phyloP scores from a whole-genome alignment of 2,329 filamentous ascomycete genomes.

The Rhinocladiella similis region DNA sequence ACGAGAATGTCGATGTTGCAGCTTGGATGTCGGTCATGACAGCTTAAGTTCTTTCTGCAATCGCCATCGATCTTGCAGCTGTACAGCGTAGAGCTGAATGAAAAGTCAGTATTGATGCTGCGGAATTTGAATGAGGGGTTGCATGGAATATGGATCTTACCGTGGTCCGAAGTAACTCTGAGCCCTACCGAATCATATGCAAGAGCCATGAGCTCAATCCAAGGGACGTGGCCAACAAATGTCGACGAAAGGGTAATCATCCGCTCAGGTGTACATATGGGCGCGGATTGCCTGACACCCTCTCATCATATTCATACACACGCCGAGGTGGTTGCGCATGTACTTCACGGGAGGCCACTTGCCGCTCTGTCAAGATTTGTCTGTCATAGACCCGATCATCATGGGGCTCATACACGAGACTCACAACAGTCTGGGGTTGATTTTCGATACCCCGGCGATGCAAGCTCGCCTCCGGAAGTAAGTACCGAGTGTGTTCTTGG shows the following conservation, averaged over 20 bases:
- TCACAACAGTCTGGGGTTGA: neutral
- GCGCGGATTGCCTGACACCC: neutral
- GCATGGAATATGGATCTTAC: no score
- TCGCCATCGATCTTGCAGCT: no score
- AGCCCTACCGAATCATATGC: no score
- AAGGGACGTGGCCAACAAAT: no score
- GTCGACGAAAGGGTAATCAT: neutral
- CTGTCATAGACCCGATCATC: constrained; percentile 13
- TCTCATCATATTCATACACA: constrained; percentile 16
- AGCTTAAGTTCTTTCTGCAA: no score
- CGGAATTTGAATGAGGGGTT: no score
- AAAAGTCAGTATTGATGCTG: no score
- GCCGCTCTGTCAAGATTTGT: constrained; percentile 6
- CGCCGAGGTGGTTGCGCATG: constrained; percentile 15
- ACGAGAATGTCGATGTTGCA: no score
- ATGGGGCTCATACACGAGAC: constrained; percentile 14
- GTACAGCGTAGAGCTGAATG: no score
- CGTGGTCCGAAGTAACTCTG: no score
- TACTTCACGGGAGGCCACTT: constrained; percentile 9
- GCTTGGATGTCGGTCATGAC: no score
- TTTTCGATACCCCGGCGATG: constrained; percentile 2
- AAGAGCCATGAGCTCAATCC: no score
- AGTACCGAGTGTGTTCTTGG: neutral
- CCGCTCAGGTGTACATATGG: constrained; percentile 7
- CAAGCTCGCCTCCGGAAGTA: constrained; percentile 4